These are phyloP conservation scores for Magnolia kwangsiensis DNA, from an alignment of 164 flowering plant species.

Conservation along the genomic window DNA sequence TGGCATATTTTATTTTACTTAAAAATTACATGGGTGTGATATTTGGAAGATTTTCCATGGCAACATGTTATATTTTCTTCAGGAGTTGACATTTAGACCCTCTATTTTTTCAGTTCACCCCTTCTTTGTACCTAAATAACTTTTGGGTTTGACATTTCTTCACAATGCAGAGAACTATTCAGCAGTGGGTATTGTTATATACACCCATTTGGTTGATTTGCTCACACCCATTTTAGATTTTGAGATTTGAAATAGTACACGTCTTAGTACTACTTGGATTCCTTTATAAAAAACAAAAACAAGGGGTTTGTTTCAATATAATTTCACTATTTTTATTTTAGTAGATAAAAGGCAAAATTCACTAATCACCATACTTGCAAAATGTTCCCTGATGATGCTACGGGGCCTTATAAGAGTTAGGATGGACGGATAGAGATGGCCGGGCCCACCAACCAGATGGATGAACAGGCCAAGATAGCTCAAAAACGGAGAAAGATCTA, in stretches of 20 bases:
- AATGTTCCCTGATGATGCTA: not conserved
- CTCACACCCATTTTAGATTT: not conserved
- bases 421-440: too few species aligned
- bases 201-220: not conserved
- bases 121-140: not conserved
- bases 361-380: not conserved
- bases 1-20: not conserved
- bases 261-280: not conserved
- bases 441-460: not conserved
- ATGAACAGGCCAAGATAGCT: not conserved
- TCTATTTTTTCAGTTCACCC: not conserved
- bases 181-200: not conserved
- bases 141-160: not conserved
- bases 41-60: not conserved
- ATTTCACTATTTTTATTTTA: not conserved
- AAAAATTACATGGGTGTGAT: not conserved
- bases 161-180: not conserved
- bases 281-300: not conserved
- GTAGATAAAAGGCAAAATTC: not conserved
- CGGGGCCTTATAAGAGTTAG: too few species aligned
- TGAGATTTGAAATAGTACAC: not conserved
- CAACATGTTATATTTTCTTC: not conserved
- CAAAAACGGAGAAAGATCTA: not conserved
- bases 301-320: not conserved
- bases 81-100: not conserved